phyloP scores from a whole-genome alignment of 208 protist genomes.

The Trypanosoma lewisi region DNA sequence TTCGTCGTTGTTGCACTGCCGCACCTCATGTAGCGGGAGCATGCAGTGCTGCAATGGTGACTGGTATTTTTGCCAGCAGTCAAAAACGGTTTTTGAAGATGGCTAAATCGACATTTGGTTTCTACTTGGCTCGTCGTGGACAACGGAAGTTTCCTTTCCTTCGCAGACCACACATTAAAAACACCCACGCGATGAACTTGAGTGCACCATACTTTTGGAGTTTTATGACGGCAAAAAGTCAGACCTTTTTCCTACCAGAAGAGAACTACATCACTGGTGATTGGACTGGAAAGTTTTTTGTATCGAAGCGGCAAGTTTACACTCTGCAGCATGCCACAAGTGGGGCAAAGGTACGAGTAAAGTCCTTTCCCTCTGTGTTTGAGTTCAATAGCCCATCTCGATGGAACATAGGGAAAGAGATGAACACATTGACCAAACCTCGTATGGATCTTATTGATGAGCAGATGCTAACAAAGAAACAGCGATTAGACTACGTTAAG shows the following conservation, averaged over 20 bases:
- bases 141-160: conserved; percentile 83
- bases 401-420: conserved; percentile 89
- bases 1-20: conserved; percentile 18
- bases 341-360: conserved; percentile 79
- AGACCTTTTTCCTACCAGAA: conserved; percentile 72
- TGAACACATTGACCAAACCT: conserved; percentile 83
- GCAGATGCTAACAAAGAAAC: conserved; percentile 91
- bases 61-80: conserved; percentile 1
- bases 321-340: conserved; percentile 87
- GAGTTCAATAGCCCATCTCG: conserved; percentile 82
- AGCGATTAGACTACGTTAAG: conserved; percentile 87
- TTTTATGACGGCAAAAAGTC: conserved; percentile 85
- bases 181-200: conserved; percentile 83
- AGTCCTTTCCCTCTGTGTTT: conserved; percentile 87
- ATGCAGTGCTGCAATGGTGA: conserved; percentile 3
- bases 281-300: conserved; percentile 91
- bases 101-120: conserved; percentile 89
- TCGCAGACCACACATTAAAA: conserved; percentile 78
- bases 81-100: conserved; percentile 86
- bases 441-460: conserved; percentile 91
- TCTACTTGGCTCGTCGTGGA: conserved; percentile 78
- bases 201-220: conserved; percentile 88
- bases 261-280: conserved; percentile 92
- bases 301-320: conserved; percentile 88
- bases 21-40: background rate